phyloP scores from a whole-genome alignment of 2,329 filamentous ascomycete species.

The Calonectria honghensis region DNA sequence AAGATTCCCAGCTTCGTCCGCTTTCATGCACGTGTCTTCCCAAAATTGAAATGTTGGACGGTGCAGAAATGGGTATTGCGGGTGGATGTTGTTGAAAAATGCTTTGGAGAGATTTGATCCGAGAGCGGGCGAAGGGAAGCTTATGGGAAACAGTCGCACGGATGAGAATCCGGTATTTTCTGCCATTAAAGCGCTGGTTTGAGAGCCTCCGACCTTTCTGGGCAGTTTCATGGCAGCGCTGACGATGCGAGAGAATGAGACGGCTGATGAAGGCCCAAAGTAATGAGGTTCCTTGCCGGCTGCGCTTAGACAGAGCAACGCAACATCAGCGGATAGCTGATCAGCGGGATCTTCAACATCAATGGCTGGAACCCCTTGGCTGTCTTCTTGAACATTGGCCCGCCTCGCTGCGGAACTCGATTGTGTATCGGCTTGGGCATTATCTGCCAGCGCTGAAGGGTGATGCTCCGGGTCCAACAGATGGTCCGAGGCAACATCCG shows the following conservation, averaged over 20 bases:
- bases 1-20: slow-evolving; percentile 39
- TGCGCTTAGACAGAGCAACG: slow-evolving; percentile 41
- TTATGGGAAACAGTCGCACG: slow-evolving; percentile 36
- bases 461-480: slow-evolving; percentile 35
- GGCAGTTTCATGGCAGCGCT: slow-evolving; percentile 45
- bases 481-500: slow-evolving; percentile 42
- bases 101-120: slow-evolving; percentile 42
- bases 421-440: neutral
- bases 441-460: neutral
- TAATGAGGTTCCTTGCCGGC: slow-evolving; percentile 47
- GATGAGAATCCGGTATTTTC: slow-evolving; percentile 27
- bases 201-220: slow-evolving; percentile 40
- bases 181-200: slow-evolving; percentile 36
- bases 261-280: slow-evolving; percentile 44
- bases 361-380: slow-evolving; percentile 6
- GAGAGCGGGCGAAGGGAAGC: slow-evolving; percentile 37
- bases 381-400: neutral
- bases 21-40: slow-evolving; percentile 45
- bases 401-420: neutral
- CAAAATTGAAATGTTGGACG: slow-evolving; percentile 45
- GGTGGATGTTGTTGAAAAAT: slow-evolving; percentile 45
- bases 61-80: slow-evolving; percentile 45
- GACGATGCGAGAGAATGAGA: slow-evolving; percentile 46
- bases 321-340: slow-evolving; percentile 44
- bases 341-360: slow-evolving; percentile 42